Evolutionary conservation across 192 early-diverging fungal species (phyloP).

Genomic region (Backusella mclennaniae): DNA sequence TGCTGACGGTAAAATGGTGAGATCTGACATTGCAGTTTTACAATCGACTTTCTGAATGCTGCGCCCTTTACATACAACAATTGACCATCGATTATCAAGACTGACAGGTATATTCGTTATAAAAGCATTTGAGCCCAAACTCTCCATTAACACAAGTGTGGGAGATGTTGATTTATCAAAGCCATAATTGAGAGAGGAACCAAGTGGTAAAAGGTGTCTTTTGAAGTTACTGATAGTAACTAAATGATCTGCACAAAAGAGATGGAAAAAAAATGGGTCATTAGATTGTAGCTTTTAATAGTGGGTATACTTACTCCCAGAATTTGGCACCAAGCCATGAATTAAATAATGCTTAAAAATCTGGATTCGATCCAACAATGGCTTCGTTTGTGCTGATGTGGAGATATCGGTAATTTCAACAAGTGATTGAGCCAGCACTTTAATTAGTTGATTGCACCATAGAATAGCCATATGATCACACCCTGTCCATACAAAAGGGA

Average conservation of each 20-base stretch:
- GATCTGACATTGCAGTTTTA: neutral
- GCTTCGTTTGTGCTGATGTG: conserved; percentile 49
- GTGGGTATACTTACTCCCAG: neutral
- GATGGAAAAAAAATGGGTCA: neutral
- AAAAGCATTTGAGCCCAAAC: neutral
- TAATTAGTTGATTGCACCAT: conserved; percentile 90
- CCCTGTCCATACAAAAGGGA: conserved; percentile 86
- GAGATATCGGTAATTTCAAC: conserved; percentile 63
- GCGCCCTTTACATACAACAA: neutral
- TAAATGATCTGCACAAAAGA: neutral
- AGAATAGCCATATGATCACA: conserved; percentile 85
- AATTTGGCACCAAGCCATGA: conserved; percentile 17
- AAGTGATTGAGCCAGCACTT: conserved; percentile 57
- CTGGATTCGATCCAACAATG: conserved; percentile 57
- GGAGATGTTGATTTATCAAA: neutral
- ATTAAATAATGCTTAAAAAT: conserved; percentile 51
- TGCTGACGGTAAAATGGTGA: neutral
- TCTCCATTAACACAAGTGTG: neutral
- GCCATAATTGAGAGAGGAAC: neutral
- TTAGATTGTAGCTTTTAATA: neutral
- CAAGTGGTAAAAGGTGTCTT: neutral
- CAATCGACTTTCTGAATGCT: neutral
- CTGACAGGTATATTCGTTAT: neutral
- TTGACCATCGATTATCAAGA: conserved; percentile 6
- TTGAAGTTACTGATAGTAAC: neutral